phyloP scores from a whole-genome alignment of 2,329 filamentous ascomycete genomes.

The Pseudocercospora vitis region DNA sequence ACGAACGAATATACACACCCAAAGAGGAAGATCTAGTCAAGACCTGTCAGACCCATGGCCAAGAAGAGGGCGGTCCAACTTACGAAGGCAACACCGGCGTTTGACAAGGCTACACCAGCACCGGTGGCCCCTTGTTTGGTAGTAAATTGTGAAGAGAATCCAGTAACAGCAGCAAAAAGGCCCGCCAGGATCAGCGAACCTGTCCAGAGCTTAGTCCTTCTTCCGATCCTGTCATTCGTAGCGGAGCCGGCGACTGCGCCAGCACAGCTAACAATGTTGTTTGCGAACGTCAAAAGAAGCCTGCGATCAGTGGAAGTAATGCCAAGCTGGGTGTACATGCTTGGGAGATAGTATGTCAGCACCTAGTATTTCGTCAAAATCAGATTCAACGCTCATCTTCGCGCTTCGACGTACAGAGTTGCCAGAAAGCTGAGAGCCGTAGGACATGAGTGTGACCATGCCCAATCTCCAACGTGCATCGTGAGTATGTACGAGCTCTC shows the following conservation, averaged over 20 bases:
- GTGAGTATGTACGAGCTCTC: slow-evolving; percentile 13
- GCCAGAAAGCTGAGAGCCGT: slow-evolving; percentile 13
- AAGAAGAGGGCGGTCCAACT: slow-evolving; percentile 1
- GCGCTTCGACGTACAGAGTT: slow-evolving; percentile 6
- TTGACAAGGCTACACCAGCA: slow-evolving; percentile 10
- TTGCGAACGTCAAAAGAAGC: slow-evolving; percentile 13
- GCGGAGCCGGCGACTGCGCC: slow-evolving; percentile 15
- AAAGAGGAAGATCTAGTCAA: slow-evolving; percentile 15
- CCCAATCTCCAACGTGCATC: slow-evolving; percentile 14
- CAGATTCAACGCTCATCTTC: too few relatives aligned
- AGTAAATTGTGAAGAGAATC: slow-evolving; percentile 15
- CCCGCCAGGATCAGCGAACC: slow-evolving; percentile 13
- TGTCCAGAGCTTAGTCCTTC: slow-evolving; percentile 13
- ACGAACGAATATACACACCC: slow-evolving; percentile 12
- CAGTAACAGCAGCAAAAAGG: slow-evolving; percentile 13
- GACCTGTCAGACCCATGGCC: too few relatives aligned
- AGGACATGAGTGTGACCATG: slow-evolving; percentile 15
- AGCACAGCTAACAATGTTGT: slow-evolving; percentile 17
- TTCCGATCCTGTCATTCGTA: slow-evolving; percentile 13
- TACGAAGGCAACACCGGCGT: slow-evolving; percentile 16
- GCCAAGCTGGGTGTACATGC: slow-evolving; percentile 15
- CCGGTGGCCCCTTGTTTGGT: slow-evolving; percentile 7
- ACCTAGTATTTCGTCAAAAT: not conserved
- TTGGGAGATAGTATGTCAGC: slow-evolving; percentile 15
- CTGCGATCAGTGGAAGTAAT: slow-evolving; percentile 13